Evolutionary conservation across 331 rosid species (phyloP), one percentile per base, ranked within the genome.

Genomic region (Malus hybrid): DNA sequence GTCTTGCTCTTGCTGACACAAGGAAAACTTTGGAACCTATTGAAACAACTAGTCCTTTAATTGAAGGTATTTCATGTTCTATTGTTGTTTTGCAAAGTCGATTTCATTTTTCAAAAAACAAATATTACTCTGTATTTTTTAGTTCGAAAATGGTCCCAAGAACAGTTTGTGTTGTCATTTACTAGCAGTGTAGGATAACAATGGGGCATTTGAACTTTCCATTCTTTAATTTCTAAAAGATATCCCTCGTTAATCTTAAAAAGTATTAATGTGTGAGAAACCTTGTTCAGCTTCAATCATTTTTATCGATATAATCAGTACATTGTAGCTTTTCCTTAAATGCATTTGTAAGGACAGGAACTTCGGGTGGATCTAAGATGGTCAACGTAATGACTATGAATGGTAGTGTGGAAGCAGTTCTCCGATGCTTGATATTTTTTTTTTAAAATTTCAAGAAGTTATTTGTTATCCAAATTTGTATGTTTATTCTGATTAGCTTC

Each of bases 1-100:
- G 98, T 74, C 85, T 93, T 83, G 66, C 87, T 69, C 87, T 84
- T 63, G 55, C 59, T 34, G 88, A 84, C 59, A 81, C 92, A 69
- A 76, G 80, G 75, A 84, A 76, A 52, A 69, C 52, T 59, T 82
- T 34, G 77, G 46, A 74, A 74, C 80, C 77, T 79, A 69, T 46
- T 50, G 93, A 83, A 76, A 81, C 70, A 76, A 80, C 72, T 83
- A 72, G 76, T 72, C 85, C 88, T n/a, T 87, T 82, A 67, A 73
- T 71, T 79, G 87, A 86, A 88, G 98, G 98, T 91, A 76, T 76
- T 60, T 28, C 62, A 64, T 55, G 29, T 66, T 56, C 57, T 75
- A 70, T 63, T 72, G 48, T 55, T 34, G 29, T 10, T 67, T 66
- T 36, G 60, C 22, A 22, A 32, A 32, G 54, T 68, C 34, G 44